Evolutionary conservation across 192 early-diverging fungal genomes (phyloP), one percentile per base, ranked within the genome.

Genomic region (Linnemannia elongata): DNA sequence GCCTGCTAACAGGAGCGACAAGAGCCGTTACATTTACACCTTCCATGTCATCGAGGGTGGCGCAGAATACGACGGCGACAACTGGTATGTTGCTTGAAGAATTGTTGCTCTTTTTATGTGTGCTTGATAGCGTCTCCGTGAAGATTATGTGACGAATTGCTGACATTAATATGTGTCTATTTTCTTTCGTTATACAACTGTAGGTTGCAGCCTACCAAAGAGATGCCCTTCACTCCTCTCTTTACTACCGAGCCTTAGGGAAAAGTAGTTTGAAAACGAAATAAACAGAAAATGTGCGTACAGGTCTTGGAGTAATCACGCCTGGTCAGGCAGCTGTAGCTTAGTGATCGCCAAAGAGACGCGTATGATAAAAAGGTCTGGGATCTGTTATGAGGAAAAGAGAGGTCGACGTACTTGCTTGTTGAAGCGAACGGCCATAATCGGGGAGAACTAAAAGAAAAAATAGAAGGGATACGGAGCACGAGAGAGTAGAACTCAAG

Each of bases 1-100:
- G 7, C 92, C 93, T 41, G 95, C 93, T 71, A 99, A 99, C 85
- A 76, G 79, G 20, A 97, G 96, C 36, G 81, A 88, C 49, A 92
- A 94, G 80, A 95, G 95, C 44, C 94, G 98, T 8, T 97, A 92
- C 88, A 97, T 98, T 69, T 99, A 99, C 87, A 99, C 98, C 0
- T 99, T 99, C 92, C 98, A 99, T 88, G 91, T 95, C 30, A 95
- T 99, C 83, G 98, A 99, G 55, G 96, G 96, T 8, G 57, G 82
- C 2, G 91, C 90, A 12, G 60, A 88, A 24, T 98, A 99, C 74
- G 93, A 94, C 49, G 82, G 78, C 24, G 92, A 95, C 76, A 99
- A 99, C 88, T 98, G 97, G 97, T 89, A 93, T 73, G 90, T 88
- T 24, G 60, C 3, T 12, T 41, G 10, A 36, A 13, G 33, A 22